Evolutionary conservation across 2,329 filamentous ascomycete genomes (phyloP), one percentile per base, ranked within the genome.

Genomic region (Alternaria burnsii): DNA sequence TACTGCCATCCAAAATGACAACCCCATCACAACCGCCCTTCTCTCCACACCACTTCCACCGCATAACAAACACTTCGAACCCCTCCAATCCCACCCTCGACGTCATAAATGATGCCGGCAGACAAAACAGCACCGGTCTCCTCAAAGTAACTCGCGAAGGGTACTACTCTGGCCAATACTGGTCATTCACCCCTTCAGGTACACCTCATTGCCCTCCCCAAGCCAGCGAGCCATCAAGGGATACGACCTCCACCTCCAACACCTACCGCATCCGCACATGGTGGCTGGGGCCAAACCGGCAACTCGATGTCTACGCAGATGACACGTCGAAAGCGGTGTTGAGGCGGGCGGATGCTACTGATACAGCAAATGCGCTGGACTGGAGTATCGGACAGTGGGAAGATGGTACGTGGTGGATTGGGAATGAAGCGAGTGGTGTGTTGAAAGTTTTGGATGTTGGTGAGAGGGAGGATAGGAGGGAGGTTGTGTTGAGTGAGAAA

Each of bases 111-210:
- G 46, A 48, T 7, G 26, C 18, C 46, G 46, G 46, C 46, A 50
- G 30, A 12, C 46, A 26, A 36, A 36, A 38, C 32, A 50, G 46
- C 11, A 18, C 46, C 20, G 46, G 32, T 3, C 46, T 24, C 14
- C 30, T 50, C 46, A 50, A 50, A 50, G 1, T 50, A 5, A 38
- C 46, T 24, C 64, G 71, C 18, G 69, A 68, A 22, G 66, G 58
- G 18, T 61, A 68, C 36, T 67, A 70, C 59, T 58, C 63, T 11
- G 67, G 70, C n/a, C 71, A 75, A 44, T 58, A 55, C 58, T 73
- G 67, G 71, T 69, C 74, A 44, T 60, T 72, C 51, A 65, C 62
- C 9, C 46, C 20, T 50, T 20, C 36, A 40, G 8, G 8, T 3
- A 16, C 36, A 5, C 9, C n/a, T 18, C 4, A 20, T 40, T 18